A percentile compares a stretch with the other conserved stretches of the same genome.
These are phyloP conservation scores for Coriaria nepalensis DNA, from an alignment of 306 rosid species.

Conservation along the genomic window DNA sequence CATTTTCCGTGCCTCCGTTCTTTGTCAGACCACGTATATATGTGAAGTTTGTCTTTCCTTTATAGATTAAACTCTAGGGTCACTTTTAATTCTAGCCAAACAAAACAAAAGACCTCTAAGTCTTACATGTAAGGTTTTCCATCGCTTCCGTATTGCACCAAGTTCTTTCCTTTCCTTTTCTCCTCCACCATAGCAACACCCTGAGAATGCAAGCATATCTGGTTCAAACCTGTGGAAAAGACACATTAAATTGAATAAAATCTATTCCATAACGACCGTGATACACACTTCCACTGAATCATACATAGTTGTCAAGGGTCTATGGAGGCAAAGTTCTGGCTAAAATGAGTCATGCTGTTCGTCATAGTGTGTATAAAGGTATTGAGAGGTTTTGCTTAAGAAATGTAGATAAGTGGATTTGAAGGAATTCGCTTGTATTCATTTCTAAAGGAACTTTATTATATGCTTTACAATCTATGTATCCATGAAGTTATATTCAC, in stretches of 20 bases:
- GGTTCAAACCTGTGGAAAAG: slow-evolving; percentile 69
- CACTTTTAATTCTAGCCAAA: too few relatives aligned
- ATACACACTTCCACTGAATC: background rate
- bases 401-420: too few relatives aligned
- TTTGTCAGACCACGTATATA: slow-evolving; percentile 40
- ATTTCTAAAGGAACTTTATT: too few relatives aligned
- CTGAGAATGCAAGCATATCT: slow-evolving; percentile 99
- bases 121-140: slow-evolving; percentile 96
- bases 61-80: background rate
- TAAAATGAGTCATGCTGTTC: too few relatives aligned
- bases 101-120: slow-evolving; percentile 9
- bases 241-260: slow-evolving; percentile 1
- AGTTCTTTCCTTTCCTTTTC: slow-evolving; percentile 79
- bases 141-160: slow-evolving; percentile 81
- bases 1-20: slow-evolving; percentile 96
- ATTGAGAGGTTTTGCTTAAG: too few relatives aligned
- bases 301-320: too few relatives aligned
- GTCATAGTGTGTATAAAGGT: too few relatives aligned
- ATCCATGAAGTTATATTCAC: too few relatives aligned
- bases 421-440: too few relatives aligned
- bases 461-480: too few relatives aligned
- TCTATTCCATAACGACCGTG: background rate
- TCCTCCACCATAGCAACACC: slow-evolving; percentile 97
- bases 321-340: too few relatives aligned
- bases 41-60: background rate